Conservation (phyloP, 2,329 filamentous ascomycete species). For the Bipolaris cookei region DNA sequence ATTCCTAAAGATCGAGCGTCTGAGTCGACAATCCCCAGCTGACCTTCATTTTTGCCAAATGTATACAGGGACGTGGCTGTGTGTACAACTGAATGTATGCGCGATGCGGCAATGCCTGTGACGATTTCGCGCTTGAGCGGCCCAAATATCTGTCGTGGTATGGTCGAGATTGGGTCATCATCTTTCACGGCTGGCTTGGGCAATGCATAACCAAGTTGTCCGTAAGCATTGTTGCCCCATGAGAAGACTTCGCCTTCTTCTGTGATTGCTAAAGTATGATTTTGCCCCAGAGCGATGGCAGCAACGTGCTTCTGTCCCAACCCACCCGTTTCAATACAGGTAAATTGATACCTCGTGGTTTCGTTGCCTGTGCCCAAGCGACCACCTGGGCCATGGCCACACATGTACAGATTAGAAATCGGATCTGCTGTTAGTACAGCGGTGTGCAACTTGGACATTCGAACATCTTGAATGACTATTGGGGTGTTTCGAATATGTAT, state of each 20-base stretch:
- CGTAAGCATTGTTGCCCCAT: constrained; percentile 88
- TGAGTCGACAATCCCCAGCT: constrained; percentile 91
- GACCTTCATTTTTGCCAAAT: constrained; percentile 94
- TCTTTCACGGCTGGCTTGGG: constrained; percentile 72
- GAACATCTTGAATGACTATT: constrained; percentile 78
- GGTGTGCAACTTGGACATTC: constrained; percentile 89
- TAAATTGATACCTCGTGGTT: constrained; percentile 84
- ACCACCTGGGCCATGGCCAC: constrained; percentile 88
- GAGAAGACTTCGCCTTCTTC: constrained; percentile 90
- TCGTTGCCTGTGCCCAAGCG: constrained; percentile 89
- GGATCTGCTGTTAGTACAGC: constrained; percentile 87
- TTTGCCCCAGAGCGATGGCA: constrained; percentile 85
- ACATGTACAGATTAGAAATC: constrained; percentile 89
- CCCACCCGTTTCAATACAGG: constrained; percentile 76
- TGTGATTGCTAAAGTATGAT: constrained; percentile 86
- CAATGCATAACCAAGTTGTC: constrained; percentile 84
- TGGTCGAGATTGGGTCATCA: constrained; percentile 80
- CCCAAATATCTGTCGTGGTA: constrained; percentile 89
- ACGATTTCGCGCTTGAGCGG: constrained; percentile 85
- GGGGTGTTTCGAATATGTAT: constrained; percentile 73
- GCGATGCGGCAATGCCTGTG: constrained; percentile 82
- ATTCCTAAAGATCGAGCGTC: constrained; percentile 88
- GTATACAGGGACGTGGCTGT: constrained; percentile 83
- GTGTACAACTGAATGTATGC: constrained; percentile 89
- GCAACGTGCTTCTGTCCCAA: constrained; percentile 75